phyloP scores from a whole-genome alignment of 2,329 filamentous ascomycete genomes.

The Neocatenulostroma microsporum region DNA sequence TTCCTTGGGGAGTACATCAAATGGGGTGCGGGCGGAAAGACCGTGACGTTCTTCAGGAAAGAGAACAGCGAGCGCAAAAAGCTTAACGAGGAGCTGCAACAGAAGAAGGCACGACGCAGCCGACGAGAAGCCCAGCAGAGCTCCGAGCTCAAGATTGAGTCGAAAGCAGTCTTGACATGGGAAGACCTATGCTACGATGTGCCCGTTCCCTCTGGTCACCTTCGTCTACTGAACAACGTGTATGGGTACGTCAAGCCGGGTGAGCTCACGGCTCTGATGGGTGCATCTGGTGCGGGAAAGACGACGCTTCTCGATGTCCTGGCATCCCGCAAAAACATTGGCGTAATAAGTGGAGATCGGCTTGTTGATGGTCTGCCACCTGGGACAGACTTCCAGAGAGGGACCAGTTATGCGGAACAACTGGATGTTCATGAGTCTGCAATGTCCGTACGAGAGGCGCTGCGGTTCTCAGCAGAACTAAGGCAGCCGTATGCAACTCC shows the following conservation, averaged over 20 bases:
- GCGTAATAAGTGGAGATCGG: conserved; percentile 55
- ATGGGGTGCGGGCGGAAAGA: conserved; percentile 72
- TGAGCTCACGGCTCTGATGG: conserved; percentile 45
- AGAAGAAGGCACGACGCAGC: conserved; percentile 51
- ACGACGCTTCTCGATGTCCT: conserved; percentile 77
- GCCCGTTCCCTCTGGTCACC: conserved; percentile 39
- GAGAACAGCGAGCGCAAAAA: conserved; percentile 59
- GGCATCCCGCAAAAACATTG: conserved; percentile 56
- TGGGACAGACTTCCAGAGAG: conserved; percentile 56
- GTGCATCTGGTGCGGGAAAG: conserved; percentile 65
- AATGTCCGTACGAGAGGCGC: conserved; percentile 56
- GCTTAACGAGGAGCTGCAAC: conserved; percentile 55
- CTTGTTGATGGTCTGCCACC: conserved; percentile 50
- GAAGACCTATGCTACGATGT: conserved; percentile 45
- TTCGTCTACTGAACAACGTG: conserved; percentile 39
- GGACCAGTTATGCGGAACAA: conserved; percentile 59
- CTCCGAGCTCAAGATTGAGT: conserved; percentile 44
- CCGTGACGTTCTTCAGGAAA: conserved; percentile 67
- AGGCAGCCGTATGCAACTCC: conserved; percentile 54
- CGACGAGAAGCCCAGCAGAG: conserved; percentile 35
- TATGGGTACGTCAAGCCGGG: conserved; percentile 45
- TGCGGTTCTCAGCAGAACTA: conserved; percentile 58
- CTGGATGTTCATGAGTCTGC: conserved; percentile 57
- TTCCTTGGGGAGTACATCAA: conserved; percentile 70
- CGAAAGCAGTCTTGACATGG: conserved; percentile 51